Evolutionary conservation across 352 stramenopile species (phyloP).

Genomic region (Phytophthora megakarya): DNA sequence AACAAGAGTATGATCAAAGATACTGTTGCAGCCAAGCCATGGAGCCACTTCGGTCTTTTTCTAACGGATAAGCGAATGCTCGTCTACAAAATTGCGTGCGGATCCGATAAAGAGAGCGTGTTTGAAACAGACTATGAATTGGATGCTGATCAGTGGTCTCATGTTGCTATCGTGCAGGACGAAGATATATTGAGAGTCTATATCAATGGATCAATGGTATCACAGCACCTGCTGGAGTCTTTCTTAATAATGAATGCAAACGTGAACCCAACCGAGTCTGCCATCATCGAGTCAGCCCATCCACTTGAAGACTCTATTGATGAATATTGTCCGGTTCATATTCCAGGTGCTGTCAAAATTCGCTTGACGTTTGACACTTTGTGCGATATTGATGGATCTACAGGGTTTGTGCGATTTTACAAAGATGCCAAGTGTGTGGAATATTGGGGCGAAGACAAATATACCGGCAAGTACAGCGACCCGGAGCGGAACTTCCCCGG

Average conservation of each 20-base stretch:
- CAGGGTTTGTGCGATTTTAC: slow-evolving; percentile 74
- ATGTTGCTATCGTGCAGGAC: slow-evolving; percentile 72
- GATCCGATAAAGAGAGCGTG: slow-evolving; percentile 57
- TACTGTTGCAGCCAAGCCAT: slow-evolving; percentile 48
- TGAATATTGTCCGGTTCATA: slow-evolving; percentile 73
- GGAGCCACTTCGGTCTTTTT: slow-evolving; percentile 77
- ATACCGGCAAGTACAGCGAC: slow-evolving; percentile 76
- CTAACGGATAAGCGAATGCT: slow-evolving; percentile 68
- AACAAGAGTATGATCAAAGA: slow-evolving; percentile 67
- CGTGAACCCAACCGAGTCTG: slow-evolving; percentile 44
- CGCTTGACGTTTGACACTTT: slow-evolving; percentile 77
- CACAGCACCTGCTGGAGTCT: slow-evolving; percentile 67
- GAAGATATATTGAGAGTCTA: slow-evolving; percentile 64
- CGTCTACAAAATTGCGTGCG: slow-evolving; percentile 67
- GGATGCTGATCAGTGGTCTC: slow-evolving; percentile 64
- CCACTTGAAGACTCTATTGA: slow-evolving; percentile 55
- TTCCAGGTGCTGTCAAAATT: slow-evolving; percentile 74
- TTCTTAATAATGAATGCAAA: slow-evolving; percentile 61
- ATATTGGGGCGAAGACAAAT: slow-evolving; percentile 72
- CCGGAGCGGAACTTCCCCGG: slow-evolving; percentile 77
- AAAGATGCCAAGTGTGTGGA: slow-evolving; percentile 71
- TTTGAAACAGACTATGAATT: slow-evolving; percentile 74
- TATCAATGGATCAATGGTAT: slow-evolving; percentile 69
- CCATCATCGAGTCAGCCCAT: slow-evolving; percentile 70
- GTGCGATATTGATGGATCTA: slow-evolving; percentile 64